phyloP scores from a whole-genome alignment of 2,329 filamentous ascomycete genomes.

The Chaetomiaceae sp. region DNA sequence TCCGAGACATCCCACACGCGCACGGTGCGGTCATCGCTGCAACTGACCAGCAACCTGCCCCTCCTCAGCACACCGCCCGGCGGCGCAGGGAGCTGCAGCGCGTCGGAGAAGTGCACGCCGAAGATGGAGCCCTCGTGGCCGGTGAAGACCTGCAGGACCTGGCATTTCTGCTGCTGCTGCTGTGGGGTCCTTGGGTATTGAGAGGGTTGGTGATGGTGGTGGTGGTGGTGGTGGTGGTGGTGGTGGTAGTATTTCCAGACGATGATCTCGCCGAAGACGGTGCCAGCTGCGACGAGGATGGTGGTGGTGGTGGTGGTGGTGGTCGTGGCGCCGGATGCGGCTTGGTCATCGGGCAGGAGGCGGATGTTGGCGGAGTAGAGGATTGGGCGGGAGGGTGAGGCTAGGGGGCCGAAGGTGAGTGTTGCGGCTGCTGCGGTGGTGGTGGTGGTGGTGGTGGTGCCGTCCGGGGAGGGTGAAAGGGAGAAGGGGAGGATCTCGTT shows the following conservation, averaged over 20 bases:
- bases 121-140: conserved; percentile 93
- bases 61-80: conserved; percentile 25
- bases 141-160: conserved; percentile 49
- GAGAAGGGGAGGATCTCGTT: conserved; percentile 66
- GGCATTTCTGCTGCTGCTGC: conserved; percentile 22
- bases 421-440: background rate
- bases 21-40: conserved; percentile 90
- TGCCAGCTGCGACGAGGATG: conserved; percentile 70
- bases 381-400: conserved; percentile 69
- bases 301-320: too few relatives aligned
- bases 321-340: conserved; percentile 35
- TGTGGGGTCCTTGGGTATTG: background rate
- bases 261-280: conserved; percentile 89
- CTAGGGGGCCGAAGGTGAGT: conserved; percentile 43
- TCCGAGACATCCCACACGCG: conserved; percentile 72
- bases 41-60: conserved; percentile 71
- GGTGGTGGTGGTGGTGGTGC: background rate
- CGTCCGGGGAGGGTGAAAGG: too few relatives aligned
- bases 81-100: conserved; percentile 34
- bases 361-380: conserved; percentile 76
- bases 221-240: background rate
- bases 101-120: conserved; percentile 70
- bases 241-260: conserved; percentile 68
- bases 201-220: background rate
- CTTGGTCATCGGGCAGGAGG: conserved; percentile 50